phyloP scores from a whole-genome alignment of 257 asterid species.

The Fraxinus americana region DNA sequence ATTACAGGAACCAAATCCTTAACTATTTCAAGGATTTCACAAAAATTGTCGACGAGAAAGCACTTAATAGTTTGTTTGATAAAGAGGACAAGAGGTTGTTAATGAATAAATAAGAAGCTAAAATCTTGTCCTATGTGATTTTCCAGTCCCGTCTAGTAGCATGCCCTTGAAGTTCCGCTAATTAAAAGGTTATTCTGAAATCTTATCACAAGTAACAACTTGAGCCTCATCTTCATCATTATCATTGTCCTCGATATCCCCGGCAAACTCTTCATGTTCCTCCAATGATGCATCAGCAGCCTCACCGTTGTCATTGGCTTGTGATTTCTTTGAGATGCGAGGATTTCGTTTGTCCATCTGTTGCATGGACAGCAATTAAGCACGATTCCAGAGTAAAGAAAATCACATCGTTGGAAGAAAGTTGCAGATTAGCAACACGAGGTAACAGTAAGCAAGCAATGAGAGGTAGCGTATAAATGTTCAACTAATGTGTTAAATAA shows the following conservation, averaged over 20 bases:
- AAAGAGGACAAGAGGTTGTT: not conserved
- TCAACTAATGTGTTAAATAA: not conserved
- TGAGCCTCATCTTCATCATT: slow-evolving; percentile 33
- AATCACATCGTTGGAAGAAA: not conserved
- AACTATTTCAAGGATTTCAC: not conserved
- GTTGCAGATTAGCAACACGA: slow-evolving; percentile 3
- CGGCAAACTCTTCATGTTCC: slow-evolving; percentile 43
- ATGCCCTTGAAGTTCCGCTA: not conserved
- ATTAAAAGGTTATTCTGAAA: slow-evolving; percentile 10
- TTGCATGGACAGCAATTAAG: slow-evolving; percentile 19
- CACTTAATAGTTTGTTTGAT: not conserved
- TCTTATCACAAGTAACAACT: slow-evolving; percentile 29
- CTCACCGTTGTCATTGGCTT: slow-evolving; percentile 40
- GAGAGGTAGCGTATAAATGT: not conserved
- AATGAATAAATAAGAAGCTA: not conserved
- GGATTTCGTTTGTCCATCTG: slow-evolving; percentile 88
- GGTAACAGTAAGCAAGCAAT: not conserved
- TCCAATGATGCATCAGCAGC: slow-evolving; percentile 60
- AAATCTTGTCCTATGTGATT: not conserved
- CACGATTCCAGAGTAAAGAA: slow-evolving; percentile 22
- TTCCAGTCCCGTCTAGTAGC: not conserved
- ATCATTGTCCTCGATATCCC: slow-evolving; percentile 37
- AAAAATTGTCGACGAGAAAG: not conserved
- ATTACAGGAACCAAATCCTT: not conserved
- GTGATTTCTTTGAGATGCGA: slow-evolving; percentile 35